phyloP scores from a whole-genome alignment of 1,284 basidiomycete genomes.

The Naganishia albida region DNA sequence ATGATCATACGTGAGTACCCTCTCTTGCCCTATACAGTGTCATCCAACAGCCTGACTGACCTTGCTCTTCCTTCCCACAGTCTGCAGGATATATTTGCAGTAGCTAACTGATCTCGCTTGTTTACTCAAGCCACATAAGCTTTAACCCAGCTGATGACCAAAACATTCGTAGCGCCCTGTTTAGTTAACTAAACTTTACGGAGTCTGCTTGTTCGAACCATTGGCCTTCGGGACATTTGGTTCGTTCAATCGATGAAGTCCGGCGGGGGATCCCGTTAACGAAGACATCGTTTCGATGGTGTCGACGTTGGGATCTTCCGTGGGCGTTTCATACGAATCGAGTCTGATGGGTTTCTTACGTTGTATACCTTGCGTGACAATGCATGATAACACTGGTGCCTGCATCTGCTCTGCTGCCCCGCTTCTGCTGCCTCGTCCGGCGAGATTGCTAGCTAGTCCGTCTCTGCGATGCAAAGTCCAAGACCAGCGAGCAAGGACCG shows the following conservation, averaged over 20 bases:
- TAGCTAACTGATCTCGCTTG: conserved; percentile 38
- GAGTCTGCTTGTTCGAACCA: conserved; percentile 24
- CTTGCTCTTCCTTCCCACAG: conserved; percentile 13
- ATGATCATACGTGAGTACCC: conserved; percentile 37
- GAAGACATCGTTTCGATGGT: conserved; percentile 25
- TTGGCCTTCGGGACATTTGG: conserved; percentile 10
- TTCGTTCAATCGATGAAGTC: conserved; percentile 31
- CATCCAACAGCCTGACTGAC: conserved; percentile 1
- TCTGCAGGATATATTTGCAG: conserved; percentile 39
- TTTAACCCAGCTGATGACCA: conserved; percentile 37
- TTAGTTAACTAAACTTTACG: conserved; percentile 31
- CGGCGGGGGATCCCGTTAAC: conserved; percentile 11
- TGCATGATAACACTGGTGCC: neutral
- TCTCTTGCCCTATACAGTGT: conserved; percentile 11
- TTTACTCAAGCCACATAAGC: conserved; percentile 37
- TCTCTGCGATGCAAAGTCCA: too few species aligned
- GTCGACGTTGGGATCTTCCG: conserved; percentile 28
- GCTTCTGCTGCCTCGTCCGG: neutral
- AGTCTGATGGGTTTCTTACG: conserved; percentile 31
- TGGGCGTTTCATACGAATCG: conserved; percentile 31
- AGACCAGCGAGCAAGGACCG: too few species aligned
- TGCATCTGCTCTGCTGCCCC: too few species aligned
- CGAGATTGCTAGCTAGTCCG: too few species aligned
- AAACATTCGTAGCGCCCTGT: conserved; percentile 35
- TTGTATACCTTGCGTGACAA: neutral